Base-by-base conservation (phyloP, 495 filamentous ascomycete species). In the Polyplosphaeria fusca region DNA sequence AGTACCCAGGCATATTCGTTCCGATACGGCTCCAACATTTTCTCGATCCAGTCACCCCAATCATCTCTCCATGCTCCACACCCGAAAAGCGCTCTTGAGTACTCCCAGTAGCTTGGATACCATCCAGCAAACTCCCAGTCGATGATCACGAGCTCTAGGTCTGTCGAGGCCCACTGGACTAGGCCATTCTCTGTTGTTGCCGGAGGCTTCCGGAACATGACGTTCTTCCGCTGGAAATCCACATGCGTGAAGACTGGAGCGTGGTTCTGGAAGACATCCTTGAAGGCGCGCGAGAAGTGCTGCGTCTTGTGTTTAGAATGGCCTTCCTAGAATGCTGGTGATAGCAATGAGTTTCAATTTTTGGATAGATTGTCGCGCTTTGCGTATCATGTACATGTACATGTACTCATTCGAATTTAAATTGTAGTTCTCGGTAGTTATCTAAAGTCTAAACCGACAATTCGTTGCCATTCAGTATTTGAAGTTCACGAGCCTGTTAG, bases 61-160 rank as follows among this genome's bases (percentile, higher is more conserved):
- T 74, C 69, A 59, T 72, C 70, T 35, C 66, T 62, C 67, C 69
- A 71, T 57, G 65, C 54, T 38, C 49, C 55, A 20, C 63, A 64
- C 58, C 63, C 39, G 65, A 61, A 68, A 61, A 72, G 60, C 28
- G 68, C 65, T 49, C 43, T 61, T 48, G 49, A 55, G 57, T 65
- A 66, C 64, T 71, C 68, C 66, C 68, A 68, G 60, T 70, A 71
- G 38, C 55, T 66, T 38, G 69, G 70, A 61, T 68, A 71, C 70
- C 70, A 73, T 25, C 63, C 64, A 52, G 69, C 60, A 61, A 37
- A 60, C 54, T 73, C 69, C 69, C 69, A 71, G 58, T 73, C 69
- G 47, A 73, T 65, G n/a, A 73, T 57, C 25, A 65, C 56, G 27
- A 55, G 41, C 28, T 65, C 58, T 32, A 57, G 53, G 44, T 57